Conservation (phyloP, 768 basidiomycete species). For the Gelatoporia subvermispora region DNA sequence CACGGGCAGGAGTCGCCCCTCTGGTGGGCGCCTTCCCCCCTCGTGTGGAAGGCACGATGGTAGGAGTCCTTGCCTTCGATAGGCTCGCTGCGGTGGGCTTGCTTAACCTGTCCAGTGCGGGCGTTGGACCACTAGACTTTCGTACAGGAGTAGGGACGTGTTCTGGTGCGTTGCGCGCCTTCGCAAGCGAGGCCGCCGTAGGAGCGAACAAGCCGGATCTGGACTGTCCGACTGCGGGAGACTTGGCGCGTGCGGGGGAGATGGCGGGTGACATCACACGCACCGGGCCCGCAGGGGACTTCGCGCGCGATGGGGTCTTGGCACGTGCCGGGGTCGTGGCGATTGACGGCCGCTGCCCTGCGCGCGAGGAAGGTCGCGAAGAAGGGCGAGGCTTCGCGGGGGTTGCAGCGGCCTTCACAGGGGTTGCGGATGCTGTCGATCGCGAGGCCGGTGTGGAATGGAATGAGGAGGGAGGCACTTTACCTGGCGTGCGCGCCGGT, state of each 20-base stretch:
- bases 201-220: conserved; percentile 68
- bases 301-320: conserved; percentile 13
- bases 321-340: conserved; percentile 14
- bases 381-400: conserved; percentile 29
- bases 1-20: conserved; percentile 27
- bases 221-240: conserved; percentile 18
- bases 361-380: conserved; percentile 32
- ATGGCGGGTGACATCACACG: conserved; percentile 15
- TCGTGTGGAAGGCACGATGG: conserved; percentile 7
- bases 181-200: conserved; percentile 77
- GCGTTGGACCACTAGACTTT: conserved; percentile 50
- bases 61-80: conserved; percentile 45
- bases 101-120: conserved; percentile 60
- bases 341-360: conserved; percentile 33
- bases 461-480: conserved; percentile 23
- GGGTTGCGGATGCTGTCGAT: conserved; percentile 14
- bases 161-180: conserved; percentile 50
- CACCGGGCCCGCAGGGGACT: conserved; percentile 47
- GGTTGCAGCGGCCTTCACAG: conserved; percentile 20
- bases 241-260: conserved; percentile 23
- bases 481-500: conserved; percentile 20
- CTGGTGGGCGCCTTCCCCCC: conserved; percentile 13
- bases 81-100: conserved; percentile 81
- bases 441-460: conserved; percentile 7
- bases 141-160: conserved; percentile 44